These are phyloP conservation scores for Ambrosia trifida DNA, from an alignment of 129 eudicot species.

Conservation along the genomic window DNA sequence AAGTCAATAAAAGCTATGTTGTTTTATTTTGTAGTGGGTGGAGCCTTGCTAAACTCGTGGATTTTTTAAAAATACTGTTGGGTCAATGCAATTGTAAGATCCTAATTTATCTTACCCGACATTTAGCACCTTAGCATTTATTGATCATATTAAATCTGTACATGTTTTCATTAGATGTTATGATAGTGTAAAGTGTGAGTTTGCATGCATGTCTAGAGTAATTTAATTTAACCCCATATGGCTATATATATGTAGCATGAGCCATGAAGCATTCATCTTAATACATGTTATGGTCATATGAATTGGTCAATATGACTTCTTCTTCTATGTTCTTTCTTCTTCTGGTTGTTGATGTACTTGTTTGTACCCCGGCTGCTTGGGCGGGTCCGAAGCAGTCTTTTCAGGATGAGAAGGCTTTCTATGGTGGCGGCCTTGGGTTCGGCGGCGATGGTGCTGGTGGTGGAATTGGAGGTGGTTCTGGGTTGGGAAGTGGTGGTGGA, in stretches of 20 bases:
- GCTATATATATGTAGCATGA: conserved; percentile 18
- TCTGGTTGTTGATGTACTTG: conserved; percentile 38
- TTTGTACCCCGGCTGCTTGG: conserved; percentile 37
- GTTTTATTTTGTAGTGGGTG: no score
- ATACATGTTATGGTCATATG: conserved; percentile 2
- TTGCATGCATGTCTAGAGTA: conserved; percentile 15
- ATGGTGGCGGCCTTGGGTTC: conserved; percentile 17
- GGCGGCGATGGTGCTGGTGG: conserved; percentile 30
- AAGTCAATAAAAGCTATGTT: no score
- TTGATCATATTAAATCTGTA: neutral
- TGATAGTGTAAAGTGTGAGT: conserved; percentile 25
- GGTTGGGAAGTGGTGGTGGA: conserved; percentile 28
- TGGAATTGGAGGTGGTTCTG: conserved; percentile 34
- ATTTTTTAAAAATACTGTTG: neutral
- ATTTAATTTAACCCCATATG: neutral
- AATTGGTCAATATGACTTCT: conserved; percentile 31
- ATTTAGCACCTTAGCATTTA: conserved; percentile 26
- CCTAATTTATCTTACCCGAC: conserved; percentile 15
- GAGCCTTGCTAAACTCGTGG: no score
- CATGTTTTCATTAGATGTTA: neutral
- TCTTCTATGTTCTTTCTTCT: conserved; percentile 37
- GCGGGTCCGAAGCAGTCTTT: neutral
- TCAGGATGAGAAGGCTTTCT: conserved; percentile 37
- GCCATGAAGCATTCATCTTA: neutral
- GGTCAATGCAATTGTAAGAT: conserved; percentile 13